These are phyloP conservation scores for Nothopassalora personata DNA, from an alignment of 2,329 filamentous ascomycete species.

Conservation along the genomic window DNA sequence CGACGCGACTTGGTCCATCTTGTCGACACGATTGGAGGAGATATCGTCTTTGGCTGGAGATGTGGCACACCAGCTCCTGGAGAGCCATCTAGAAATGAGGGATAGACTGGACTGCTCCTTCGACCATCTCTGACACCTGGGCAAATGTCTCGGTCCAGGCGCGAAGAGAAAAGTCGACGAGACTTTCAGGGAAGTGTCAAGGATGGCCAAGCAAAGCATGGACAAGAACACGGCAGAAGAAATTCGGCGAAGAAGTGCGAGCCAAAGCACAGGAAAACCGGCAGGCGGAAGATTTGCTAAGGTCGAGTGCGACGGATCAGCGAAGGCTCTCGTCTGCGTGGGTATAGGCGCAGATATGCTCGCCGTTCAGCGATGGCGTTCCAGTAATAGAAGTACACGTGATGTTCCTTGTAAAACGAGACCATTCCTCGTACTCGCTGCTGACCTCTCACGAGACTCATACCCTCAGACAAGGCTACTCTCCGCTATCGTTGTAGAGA, in stretches of 20 bases:
- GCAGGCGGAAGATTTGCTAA: slow-evolving; percentile 53
- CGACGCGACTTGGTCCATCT: slow-evolving; percentile 54
- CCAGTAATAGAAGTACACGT: too few species aligned
- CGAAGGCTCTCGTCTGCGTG: neutral
- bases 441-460: too few species aligned
- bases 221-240: slow-evolving; percentile 50
- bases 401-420: too few species aligned
- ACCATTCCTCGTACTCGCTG: too few species aligned
- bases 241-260: slow-evolving; percentile 56
- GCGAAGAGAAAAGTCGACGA: slow-evolving; percentile 69
- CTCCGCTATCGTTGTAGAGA: too few species aligned
- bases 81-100: slow-evolving; percentile 68
- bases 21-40: slow-evolving; percentile 58
- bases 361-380: too few species aligned
- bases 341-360: neutral
- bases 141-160: slow-evolving; percentile 65
- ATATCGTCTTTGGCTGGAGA: slow-evolving; percentile 58
- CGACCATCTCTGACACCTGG: slow-evolving; percentile 63
- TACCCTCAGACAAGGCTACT: too few species aligned
- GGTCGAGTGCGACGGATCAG: slow-evolving; percentile 22
- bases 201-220: slow-evolving; percentile 58
- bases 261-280: slow-evolving; percentile 60
- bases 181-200: slow-evolving; percentile 62
- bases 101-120: slow-evolving; percentile 64
- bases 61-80: slow-evolving; percentile 57